Base-by-base conservation (phyloP, 2,329 filamentous ascomycete species). In the Colletotrichum filicis region DNA sequence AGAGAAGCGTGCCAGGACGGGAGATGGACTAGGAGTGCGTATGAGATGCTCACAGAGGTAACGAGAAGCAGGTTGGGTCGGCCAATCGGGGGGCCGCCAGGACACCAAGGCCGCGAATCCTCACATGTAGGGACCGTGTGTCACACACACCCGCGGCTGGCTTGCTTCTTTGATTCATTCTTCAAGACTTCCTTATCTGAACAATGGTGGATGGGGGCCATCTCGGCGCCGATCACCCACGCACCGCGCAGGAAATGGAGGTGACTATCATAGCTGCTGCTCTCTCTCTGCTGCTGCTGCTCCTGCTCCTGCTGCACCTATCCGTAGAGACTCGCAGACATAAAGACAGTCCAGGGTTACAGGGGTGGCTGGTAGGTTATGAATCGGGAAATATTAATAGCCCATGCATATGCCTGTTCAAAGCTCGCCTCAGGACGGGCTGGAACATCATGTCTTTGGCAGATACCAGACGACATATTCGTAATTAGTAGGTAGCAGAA, bases 351-450 rank as follows among this genome's bases (percentile, higher is more conserved):
- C 19, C n/a, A 61, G 57, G 57, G 57, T 22, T 55, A 32, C 52
- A 24, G 52, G 53, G 60, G 53, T 37, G 46, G 30, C 55, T 30
- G 19, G 55, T 53, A 42, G 28, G 65, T 58, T 35, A 24, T 49
- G 66, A 55, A 59, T 60, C 66, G 66, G 70, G 66, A 49, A 65
- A 66, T 66, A 73, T 66, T 70, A 65, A 73, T 65, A 73, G 70
- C 60, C 66, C 56, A 66, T 65, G 60, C 66, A 61, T 46, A 26
- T 16, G 52, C 26, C 24, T 56, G 26, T 56, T 58, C 24, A 53
- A 14, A 52, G 22, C 62, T n/a, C 55, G 56, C 46, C 35, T 57
- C 56, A 61, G 56, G 12, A 26, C 46, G 28, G 30, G 30, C 52
- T 56, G 22, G 32, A 42, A 42, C 14, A 32, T 49, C 42, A 22